A percentile compares a stretch with the other conserved stretches of the same genome.
phyloP scores from a whole-genome alignment of 148 eudicot species.

The Amaranthus hypochondriacus region DNA sequence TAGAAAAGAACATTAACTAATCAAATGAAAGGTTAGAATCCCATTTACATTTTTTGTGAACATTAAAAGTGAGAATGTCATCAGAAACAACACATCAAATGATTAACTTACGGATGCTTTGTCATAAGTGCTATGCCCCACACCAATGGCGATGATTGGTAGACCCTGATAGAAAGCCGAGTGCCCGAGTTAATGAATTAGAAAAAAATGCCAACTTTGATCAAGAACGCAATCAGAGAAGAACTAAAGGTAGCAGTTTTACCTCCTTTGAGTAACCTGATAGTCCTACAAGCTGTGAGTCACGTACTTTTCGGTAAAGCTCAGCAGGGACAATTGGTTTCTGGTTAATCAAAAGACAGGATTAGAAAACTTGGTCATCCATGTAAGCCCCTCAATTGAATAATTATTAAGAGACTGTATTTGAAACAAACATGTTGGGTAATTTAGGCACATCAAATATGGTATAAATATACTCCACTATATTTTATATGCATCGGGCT shows the following conservation, averaged over 20 bases:
- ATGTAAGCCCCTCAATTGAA: neutral
- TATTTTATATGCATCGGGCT: neutral
- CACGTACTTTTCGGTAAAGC: conserved; percentile 73
- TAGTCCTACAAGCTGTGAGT: conserved; percentile 84
- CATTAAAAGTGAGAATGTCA: neutral
- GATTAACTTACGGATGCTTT: conserved; percentile 82
- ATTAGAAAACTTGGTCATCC: conserved; percentile 2
- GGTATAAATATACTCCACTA: neutral
- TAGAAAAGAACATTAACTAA: neutral
- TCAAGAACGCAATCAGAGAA: neutral
- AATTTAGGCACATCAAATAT: neutral
- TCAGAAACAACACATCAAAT: neutral
- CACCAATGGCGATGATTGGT: conserved; percentile 89
- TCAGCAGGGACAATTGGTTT: conserved; percentile 85
- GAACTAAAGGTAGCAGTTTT: neutral
- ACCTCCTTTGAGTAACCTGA: conserved; percentile 91
- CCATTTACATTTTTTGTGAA: neutral
- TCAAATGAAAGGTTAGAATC: neutral
- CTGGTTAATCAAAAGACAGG: conserved; percentile 36
- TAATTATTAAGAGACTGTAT: neutral
- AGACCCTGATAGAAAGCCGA: conserved; percentile 50
- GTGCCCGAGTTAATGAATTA: neutral
- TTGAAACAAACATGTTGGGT: neutral
- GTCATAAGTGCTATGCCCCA: conserved; percentile 86
- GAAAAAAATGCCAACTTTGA: neutral